Evolutionary conservation across 2,329 filamentous ascomycete genomes (phyloP), one percentile per base, ranked within the genome.

Genomic region (Hymenoscyphus albidus): DNA sequence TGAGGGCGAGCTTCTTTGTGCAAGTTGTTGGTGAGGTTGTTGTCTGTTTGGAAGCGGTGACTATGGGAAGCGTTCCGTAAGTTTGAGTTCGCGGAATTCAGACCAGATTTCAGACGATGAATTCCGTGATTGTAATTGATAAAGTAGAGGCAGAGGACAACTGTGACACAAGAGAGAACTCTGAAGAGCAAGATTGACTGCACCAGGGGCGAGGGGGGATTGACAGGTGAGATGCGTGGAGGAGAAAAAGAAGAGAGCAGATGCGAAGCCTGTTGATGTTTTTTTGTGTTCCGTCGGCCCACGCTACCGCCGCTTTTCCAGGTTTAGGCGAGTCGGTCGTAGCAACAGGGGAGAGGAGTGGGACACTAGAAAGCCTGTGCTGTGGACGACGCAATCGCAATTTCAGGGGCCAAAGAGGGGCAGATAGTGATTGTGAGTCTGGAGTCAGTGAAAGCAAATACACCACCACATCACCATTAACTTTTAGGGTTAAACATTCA

Each of bases 161-260:
- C 40, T 40, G 68, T 64, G 63, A 44, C 60, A 44, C 67, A 62
- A 65, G 61, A 39, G 62, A 69, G 63, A 68, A 70, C 66, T 65
- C 67, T 65, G 61, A 67, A 59, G 62, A 62, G 61, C 67, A 58
- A 58, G 64, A 70, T 70, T 69, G 70, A 73, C 67, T 70, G 69
- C 71, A 72, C 71, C 68, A 69, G 68, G 69, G 64, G 65, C 62
- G 69, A 68, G 22, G 48, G 48, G 48, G 68, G 62, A 71, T 72
- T 72, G 69, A 62, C 70, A 63, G 60, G 62, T 44, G 64, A 66
- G 64, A 64, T 65, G 69, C 67, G 68, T 69, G 67, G 65, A 59
- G 67, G 57, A 38, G 66, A 63, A 61, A 63, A 62, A 35, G 35
- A 22, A 9, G 44, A 55, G 32, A 54, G 39, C 6, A 40, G 57